Conservation (phyloP, 352 stramenopile genomes). For the Saprolegnia parasitica region DNA sequence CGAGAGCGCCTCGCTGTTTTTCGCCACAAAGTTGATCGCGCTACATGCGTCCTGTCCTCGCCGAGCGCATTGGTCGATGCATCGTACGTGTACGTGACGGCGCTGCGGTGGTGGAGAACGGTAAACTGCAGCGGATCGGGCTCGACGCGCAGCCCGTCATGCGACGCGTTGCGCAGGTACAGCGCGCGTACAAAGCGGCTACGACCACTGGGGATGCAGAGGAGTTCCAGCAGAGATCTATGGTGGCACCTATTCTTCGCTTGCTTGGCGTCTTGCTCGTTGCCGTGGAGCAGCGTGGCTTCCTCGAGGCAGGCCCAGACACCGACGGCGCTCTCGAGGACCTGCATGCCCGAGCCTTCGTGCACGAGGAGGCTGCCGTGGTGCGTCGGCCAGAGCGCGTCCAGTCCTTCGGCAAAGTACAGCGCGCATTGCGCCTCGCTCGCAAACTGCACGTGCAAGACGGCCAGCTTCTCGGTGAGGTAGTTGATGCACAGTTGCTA, state of each 20-base stretch:
- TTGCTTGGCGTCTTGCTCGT: slow-evolving; percentile 26
- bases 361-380: neutral
- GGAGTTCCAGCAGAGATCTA: neutral
- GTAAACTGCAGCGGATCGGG: slow-evolving; percentile 23
- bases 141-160: neutral
- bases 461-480: slow-evolving; percentile 69
- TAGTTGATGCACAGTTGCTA: slow-evolving; percentile 80
- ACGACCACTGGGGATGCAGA: neutral
- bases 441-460: slow-evolving; percentile 33
- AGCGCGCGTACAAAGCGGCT: slow-evolving; percentile 28
- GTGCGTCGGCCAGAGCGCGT: neutral
- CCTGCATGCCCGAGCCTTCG: slow-evolving; percentile 10
- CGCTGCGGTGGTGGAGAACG: slow-evolving; percentile 14
- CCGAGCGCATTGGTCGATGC: too few relatives aligned
- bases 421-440: slow-evolving; percentile 15
- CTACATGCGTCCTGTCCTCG: too few relatives aligned
- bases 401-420: slow-evolving; percentile 24
- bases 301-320: slow-evolving; percentile 28
- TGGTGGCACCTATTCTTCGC: slow-evolving; percentile 24
- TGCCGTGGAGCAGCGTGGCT: slow-evolving; percentile 25
- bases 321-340: slow-evolving; percentile 18
- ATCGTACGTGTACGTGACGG: slow-evolving; percentile 21
- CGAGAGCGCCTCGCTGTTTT: slow-evolving; percentile 17
- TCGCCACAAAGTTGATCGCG: slow-evolving; percentile 18
- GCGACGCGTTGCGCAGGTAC: slow-evolving; percentile 25